A percentile compares a stretch with the other conserved stretches of the same genome.
phyloP scores from a whole-genome alignment of 345 rosid species.

The Litchi chinensis region DNA sequence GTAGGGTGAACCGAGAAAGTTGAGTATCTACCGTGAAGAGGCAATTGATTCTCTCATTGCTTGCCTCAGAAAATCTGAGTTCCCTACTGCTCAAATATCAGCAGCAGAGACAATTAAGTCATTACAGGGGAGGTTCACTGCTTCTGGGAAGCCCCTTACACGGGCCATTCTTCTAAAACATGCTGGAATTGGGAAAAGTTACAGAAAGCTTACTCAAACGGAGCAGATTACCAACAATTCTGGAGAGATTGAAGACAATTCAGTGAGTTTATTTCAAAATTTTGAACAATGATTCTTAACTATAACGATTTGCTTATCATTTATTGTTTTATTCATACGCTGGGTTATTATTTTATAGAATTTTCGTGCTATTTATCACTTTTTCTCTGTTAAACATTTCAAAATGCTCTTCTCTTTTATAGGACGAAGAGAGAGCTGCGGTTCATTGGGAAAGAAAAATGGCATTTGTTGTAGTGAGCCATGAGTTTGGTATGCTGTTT shows the following conservation, averaged over 20 bases:
- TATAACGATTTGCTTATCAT: neutral
- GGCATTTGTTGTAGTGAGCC: constrained; percentile 59
- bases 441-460: constrained; percentile 66
- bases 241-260: constrained; percentile 47
- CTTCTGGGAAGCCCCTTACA: constrained; percentile 56
- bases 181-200: constrained; percentile 55
- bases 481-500: constrained; percentile 66
- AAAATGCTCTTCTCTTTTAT: neutral
- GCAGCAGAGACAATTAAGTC: constrained; percentile 58
- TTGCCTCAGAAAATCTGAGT: constrained; percentile 54
- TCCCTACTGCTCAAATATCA: constrained; percentile 55
- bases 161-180: constrained; percentile 56
- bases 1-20: constrained; percentile 71
- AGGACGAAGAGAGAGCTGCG: constrained; percentile 66
- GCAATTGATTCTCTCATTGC: constrained; percentile 66
- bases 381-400: neutral
- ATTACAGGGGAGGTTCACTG: constrained; percentile 65
- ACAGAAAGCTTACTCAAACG: constrained; percentile 41
- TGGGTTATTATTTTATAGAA: neutral
- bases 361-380: neutral
- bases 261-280: constrained; percentile 37
- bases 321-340: neutral
- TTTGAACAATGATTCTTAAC: neutral
- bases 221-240: constrained; percentile 38
- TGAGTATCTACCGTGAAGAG: constrained; percentile 78